Evolutionary conservation across 306 rosid genomes (phyloP).

Genomic region (Pachyrhizus erosus): DNA sequence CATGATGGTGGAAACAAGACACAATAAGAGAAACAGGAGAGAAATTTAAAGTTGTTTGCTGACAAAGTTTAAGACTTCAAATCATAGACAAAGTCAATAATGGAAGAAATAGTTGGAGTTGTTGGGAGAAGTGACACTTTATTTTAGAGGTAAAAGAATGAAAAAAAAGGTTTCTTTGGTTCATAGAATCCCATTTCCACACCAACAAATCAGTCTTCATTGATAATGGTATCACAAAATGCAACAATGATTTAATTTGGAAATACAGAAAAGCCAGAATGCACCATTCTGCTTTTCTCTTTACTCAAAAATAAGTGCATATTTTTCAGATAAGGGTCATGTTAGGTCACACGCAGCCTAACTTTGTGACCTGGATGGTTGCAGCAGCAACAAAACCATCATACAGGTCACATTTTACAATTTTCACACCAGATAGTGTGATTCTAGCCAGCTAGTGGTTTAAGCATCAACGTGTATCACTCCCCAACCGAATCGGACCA

Average conservation of each 20-base stretch:
- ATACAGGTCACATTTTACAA: background rate
- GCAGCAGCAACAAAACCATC: background rate
- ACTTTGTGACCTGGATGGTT: background rate
- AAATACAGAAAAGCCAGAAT: background rate
- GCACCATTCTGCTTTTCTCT: background rate
- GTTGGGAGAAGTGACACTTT: background rate
- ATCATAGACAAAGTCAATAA: background rate
- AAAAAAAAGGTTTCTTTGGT: background rate
- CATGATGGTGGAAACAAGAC: background rate
- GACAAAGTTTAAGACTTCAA: background rate
- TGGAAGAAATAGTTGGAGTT: background rate
- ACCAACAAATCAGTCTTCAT: background rate
- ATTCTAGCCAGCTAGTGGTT: background rate
- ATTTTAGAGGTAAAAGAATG: background rate
- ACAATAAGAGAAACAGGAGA: background rate
- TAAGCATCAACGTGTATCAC: background rate
- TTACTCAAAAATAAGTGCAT: too few species aligned
- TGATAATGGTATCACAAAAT: background rate
- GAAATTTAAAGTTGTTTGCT: background rate
- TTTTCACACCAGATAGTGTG: background rate
- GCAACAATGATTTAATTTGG: background rate
- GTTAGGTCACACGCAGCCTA: background rate
- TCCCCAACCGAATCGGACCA: background rate
- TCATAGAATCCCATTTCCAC: background rate
- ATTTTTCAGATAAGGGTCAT: background rate